These are phyloP conservation scores for Zygoascus flipseniorum DNA, from an alignment of 805 yeast species.

Conservation along the genomic window DNA sequence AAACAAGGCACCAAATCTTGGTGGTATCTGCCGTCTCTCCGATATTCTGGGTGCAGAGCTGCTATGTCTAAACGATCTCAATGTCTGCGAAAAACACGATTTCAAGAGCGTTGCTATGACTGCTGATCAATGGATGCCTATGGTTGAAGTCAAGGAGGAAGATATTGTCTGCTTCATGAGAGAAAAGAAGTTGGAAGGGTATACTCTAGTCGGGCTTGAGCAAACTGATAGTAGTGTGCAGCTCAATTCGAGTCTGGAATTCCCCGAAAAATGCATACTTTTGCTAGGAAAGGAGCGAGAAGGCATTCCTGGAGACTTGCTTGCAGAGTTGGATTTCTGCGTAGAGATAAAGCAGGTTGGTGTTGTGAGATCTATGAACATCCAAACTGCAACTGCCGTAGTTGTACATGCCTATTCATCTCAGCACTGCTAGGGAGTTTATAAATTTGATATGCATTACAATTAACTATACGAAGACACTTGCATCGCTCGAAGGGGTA, in stretches of 20 bases:
- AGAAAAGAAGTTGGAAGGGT: constrained; percentile 61
- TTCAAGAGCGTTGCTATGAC: constrained; percentile 88
- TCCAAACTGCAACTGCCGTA: constrained; percentile 93
- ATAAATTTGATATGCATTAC: background rate
- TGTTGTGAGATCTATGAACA: constrained; percentile 89
- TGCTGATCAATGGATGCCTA: constrained; percentile 94
- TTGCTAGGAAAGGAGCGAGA: constrained; percentile 81
- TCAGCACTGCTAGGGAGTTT: constrained; percentile 41
- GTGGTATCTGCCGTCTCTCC: constrained; percentile 87
- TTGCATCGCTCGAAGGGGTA: background rate
- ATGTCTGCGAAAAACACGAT: constrained; percentile 54
- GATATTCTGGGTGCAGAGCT: constrained; percentile 88
- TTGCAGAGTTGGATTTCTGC: constrained; percentile 77
- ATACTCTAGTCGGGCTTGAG: constrained; percentile 80
- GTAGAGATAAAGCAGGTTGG: constrained; percentile 90
- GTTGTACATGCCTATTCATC: constrained; percentile 82
- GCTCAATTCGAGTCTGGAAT: constrained; percentile 51
- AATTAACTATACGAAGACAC: background rate
- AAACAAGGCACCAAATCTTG: constrained; percentile 86
- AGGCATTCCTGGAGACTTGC: constrained; percentile 80
- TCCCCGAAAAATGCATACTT: constrained; percentile 73
- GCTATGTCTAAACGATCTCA: constrained; percentile 64
- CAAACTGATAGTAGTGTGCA: constrained; percentile 87
- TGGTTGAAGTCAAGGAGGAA: constrained; percentile 59
- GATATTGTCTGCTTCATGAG: constrained; percentile 50